Evolutionary conservation across 75 land plant genomes (phyloP), one percentile per base, ranked within the genome.

Genomic region (Ceratopteris richardii): DNA sequence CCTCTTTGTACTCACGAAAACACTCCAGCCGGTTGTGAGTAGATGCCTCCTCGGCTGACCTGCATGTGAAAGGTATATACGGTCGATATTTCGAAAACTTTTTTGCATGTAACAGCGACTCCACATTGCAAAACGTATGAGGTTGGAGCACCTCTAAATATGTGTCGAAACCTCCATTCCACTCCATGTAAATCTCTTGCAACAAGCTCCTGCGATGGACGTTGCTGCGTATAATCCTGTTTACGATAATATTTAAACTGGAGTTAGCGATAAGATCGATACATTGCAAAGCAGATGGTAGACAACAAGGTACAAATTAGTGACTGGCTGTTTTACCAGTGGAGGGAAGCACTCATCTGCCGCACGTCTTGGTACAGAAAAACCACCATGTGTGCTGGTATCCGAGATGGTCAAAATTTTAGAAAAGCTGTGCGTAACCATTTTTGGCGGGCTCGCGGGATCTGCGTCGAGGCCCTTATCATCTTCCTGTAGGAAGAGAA

Each of bases 1-100:
- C 62, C 78, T 84, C 57, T 91, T 91, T 64, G 80, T 80, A 56
- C 86, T 91, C 4, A 91, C 88, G 71, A 87, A 91, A n/a, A 86
- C 88, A 76, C 97, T 87, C 97, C 97, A 91, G n/a, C 97, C 97
- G 47, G 92, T 91, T 13, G 97, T 91, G 16, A 91, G 87, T 71
- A 91, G 71, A 71, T 91, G 97, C 74, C 97, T 69, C 29, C 97
- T 66, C 27, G 97, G 97, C 56, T 80, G 89, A 28, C 96, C 96
- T 90, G 58, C 74, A 63, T 19, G 54, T 44, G 44, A 9, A 24
- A n/a, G n/a, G n/a, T n/a, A n/a, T 20, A 18, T 14, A 12, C 13
- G 7, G 42, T 13, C 42, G 7, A 9, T 13, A 40, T 40, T 9
- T 40, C 42, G 13, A 22, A 28, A 26, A 44, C 1, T 31, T 18